Evolutionary conservation across 1,139 yeast species (phyloP), one percentile per base, ranked within the genome.

Genomic region (Suhomyces panamericanus): DNA sequence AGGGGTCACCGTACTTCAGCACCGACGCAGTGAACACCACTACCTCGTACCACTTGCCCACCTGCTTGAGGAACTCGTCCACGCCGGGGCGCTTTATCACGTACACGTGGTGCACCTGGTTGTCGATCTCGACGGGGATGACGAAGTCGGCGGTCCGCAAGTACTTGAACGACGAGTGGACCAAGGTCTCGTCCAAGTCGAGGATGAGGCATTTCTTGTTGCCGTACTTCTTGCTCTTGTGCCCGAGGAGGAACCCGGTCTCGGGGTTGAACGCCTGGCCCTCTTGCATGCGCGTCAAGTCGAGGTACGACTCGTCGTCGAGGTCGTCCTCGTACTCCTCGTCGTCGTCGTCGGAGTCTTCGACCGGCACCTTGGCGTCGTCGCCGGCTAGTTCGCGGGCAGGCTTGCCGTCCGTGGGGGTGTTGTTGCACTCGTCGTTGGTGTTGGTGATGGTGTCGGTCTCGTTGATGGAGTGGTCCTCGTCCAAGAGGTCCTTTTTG

Each of bases 1-100:
- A 73, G 7, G 99, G 99, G 63, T 93, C 96, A 35, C 99, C 99
- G 61, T 93, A 93, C 61, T 95, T 83, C 56, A 93, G 80, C 14
- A 93, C 98, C 32, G 96, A 85, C 3, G 99, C 99, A 0, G 99
- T 93, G 63, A 93, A 93, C 5, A 93, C 96, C 31, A 95, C 99
- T 49, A 93, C 96, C 66, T 93, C 99, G 62, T 77, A 93, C 60
- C 91, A 66, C 62, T 88, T 77, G 22, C 98, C 96, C 39, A 93
- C 96, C 52, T 80, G 77, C 53, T 71, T 74, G 73, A 93, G 75
- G 60, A 95, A 93, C 61, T 88, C 95, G 65, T 93, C 99, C 41
- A 95, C 99, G 0, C 99, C 99, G 0, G 99, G 99, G 57, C 99
- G 80, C 62, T 95, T 93, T 47, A 91, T 89, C 28, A 93, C 99